Evolutionary conservation across 192 early-diverging fungal species (phyloP), one percentile per base, ranked within the genome.

Genomic region (Phycomyces nitens): DNA sequence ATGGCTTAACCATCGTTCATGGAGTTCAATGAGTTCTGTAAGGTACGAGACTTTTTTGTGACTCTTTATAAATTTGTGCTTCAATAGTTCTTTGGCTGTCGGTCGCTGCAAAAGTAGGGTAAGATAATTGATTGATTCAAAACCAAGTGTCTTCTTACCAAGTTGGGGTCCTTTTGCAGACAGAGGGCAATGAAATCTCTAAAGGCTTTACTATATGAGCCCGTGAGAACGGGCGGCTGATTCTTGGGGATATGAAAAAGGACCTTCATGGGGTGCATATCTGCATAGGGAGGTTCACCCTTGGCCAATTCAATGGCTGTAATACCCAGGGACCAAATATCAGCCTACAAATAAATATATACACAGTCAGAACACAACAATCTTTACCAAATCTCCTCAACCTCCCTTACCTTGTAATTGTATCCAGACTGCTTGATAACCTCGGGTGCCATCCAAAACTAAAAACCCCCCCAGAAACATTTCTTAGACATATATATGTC

Each of bases 251-350:
- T 98, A 47, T 94, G 76, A 66, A 98, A 94, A 40, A 99, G 77
- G 14, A 94, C 97, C 69, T 92, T 90, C 91, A 97, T 94, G 5
- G 96, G 95, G 63, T 94, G 94, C 66, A 94, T 80, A 62, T 99
- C 91, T 11, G 94, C 91, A 58, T 93, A 88, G 20, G 96, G 97
- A 23, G 97, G 94, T 68, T 88, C 80, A 14, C 94, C 94, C 55
- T 92, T 94, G 14, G 95, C 94, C 29, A 99, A 77, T 79, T 99
- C 97, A 38, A 98, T 92, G 0, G 94, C 94, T 3, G 96, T 99
- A 65, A 99, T 97, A 1, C 97, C 97, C 27, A 97, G 79, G 29
- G 89, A 92, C 97, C 97, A 99, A 24, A 99, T 96, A 80, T 99
- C 97, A 0, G 97, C 97, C 76, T 92, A 72, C 8, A 62, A 74